phyloP scores from a whole-genome alignment of 768 basidiomycete genomes.

The Arthromyces matolae region DNA sequence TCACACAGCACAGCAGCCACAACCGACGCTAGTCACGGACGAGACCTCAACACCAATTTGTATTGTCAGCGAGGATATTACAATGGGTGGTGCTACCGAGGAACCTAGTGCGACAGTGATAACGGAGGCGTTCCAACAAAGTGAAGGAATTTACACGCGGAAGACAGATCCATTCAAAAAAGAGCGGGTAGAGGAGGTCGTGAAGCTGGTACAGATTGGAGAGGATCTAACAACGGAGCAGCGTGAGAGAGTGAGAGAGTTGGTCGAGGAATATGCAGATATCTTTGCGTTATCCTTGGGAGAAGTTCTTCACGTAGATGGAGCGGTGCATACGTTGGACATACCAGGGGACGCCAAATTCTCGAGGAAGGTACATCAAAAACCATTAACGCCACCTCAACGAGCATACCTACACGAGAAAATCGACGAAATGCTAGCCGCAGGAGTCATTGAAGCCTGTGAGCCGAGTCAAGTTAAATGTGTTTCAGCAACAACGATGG shows the following conservation, averaged over 20 bases:
- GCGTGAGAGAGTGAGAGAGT: neutral
- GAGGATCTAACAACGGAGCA: conserved; percentile 25
- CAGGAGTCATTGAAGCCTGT: conserved; percentile 29
- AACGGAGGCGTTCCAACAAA: too few relatives aligned
- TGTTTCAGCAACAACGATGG: conserved; percentile 28
- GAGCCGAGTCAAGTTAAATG: conserved; percentile 13
- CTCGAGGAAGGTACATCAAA: too few relatives aligned
- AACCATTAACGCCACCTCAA: too few relatives aligned
- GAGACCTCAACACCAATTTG: too few relatives aligned
- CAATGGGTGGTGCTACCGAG: too few relatives aligned
- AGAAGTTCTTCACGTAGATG: too few relatives aligned
- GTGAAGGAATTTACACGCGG: too few relatives aligned
- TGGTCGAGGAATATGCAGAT: conserved; percentile 32
- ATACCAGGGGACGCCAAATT: conserved; percentile 27
- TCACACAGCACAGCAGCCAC: too few relatives aligned
- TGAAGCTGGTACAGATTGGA: conserved; percentile 23
- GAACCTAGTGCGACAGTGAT: too few relatives aligned
- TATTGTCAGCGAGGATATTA: too few relatives aligned
- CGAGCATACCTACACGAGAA: too few relatives aligned
- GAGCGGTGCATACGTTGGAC: conserved; percentile 31
- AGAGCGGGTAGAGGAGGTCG: conserved; percentile 18
- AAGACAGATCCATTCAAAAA: conserved; percentile 12
- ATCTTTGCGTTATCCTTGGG: conserved; percentile 29
- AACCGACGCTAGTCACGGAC: too few relatives aligned
- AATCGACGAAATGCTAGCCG: conserved; percentile 32